Conservation (phyloP, 768 basidiomycete species). For the Leccinum uliginosum region DNA sequence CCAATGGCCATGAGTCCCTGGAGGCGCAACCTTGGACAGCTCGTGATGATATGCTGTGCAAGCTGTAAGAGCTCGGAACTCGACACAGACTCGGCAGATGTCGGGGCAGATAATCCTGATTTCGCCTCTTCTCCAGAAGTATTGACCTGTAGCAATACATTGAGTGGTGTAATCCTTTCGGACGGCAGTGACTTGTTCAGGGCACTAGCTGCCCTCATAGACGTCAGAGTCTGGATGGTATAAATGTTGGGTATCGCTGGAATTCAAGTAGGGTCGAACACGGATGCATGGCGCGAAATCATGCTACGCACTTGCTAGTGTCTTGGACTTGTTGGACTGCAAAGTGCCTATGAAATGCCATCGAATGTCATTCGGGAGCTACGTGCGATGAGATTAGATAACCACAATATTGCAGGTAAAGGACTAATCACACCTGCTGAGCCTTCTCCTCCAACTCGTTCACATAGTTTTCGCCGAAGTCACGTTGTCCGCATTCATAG, state of each 20-base stretch:
- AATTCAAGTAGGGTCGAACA: constrained; percentile 2
- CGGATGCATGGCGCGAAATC: background rate
- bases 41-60: constrained; percentile 61
- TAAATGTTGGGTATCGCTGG: constrained; percentile 85
- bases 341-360: constrained; percentile 98
- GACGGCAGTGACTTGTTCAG: constrained; percentile 68
- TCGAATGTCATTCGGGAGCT: constrained; percentile 85
- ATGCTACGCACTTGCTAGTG: constrained; percentile 62
- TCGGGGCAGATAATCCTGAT: constrained; percentile 73
- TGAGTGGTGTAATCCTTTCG: constrained; percentile 57
- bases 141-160: constrained; percentile 90
- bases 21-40: constrained; percentile 72
- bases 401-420: background rate
- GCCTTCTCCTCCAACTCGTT: constrained; percentile 91
- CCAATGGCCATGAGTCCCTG: constrained; percentile 98
- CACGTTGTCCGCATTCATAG: constrained; percentile 74
- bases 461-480: constrained; percentile 98
- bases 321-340: constrained; percentile 91
- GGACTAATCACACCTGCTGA: constrained; percentile 43
- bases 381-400: constrained; percentile 11
- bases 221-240: constrained; percentile 82
- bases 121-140: constrained; percentile 92
- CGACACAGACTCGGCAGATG: constrained; percentile 26
- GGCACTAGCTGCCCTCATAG: constrained; percentile 71
- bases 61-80: constrained; percentile 58